Percentiles rank a stretch among this genome's conserved stretches.
phyloP scores from a whole-genome alignment of 2,329 filamentous ascomycete species.

The Beauveria rudraprayagi region DNA sequence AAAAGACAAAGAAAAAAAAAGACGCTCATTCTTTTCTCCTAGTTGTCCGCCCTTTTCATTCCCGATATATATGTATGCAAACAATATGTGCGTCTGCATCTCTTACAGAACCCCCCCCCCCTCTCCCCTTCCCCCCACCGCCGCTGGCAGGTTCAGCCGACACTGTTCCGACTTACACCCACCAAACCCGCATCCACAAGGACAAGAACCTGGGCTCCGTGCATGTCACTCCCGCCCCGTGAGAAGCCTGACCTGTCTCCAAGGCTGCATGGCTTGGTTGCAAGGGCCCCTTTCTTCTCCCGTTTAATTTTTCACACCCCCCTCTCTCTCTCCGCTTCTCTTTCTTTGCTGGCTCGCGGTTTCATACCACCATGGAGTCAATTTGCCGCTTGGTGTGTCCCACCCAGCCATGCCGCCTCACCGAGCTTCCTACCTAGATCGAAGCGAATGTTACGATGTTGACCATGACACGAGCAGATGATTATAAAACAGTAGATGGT shows the following conservation, averaged over 20 bases:
- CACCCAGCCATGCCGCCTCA: not conserved
- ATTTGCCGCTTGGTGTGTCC: not conserved
- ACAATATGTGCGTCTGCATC: not conserved
- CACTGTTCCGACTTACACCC: conserved; percentile 8
- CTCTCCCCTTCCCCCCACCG: not conserved
- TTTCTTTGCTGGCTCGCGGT: not conserved
- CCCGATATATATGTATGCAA: not conserved
- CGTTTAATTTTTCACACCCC: not conserved
- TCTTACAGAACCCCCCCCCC: not conserved
- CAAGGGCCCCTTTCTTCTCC: not conserved
- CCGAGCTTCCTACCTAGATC: not conserved
- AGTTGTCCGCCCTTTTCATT: not conserved
- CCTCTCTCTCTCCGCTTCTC: not conserved
- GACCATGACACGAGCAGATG: not conserved
- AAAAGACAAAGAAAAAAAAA: too few species aligned
- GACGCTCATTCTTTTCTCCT: not conserved
- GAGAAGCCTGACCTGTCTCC: conserved; percentile 8
- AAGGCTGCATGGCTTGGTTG: conserved; percentile 9
- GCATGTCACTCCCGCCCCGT: conserved; percentile 11
- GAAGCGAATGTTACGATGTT: not conserved
- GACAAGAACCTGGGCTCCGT: not conserved
- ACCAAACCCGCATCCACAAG: not conserved
- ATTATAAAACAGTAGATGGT: not conserved
- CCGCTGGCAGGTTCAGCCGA: not conserved
- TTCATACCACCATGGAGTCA: not conserved